Conservation (phyloP, 768 basidiomycete genomes). For the Amyloporia xantha region DNA sequence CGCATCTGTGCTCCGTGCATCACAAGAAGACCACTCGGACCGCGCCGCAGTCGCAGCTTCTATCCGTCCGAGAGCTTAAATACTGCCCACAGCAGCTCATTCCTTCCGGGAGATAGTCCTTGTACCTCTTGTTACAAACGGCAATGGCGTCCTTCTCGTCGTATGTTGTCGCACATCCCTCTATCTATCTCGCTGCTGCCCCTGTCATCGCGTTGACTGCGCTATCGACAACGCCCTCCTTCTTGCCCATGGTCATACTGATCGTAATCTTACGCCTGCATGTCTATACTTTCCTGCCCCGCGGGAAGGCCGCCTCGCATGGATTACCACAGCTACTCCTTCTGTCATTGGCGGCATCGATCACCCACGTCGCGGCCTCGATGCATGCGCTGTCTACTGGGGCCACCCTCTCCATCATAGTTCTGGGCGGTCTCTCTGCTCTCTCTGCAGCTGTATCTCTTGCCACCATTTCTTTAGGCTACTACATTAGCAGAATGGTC, state of each 20-base stretch:
- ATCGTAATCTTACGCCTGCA: constrained; percentile 23
- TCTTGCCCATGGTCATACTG: constrained; percentile 23
- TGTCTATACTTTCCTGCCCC: constrained; percentile 12
- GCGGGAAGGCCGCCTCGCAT: constrained; percentile 4
- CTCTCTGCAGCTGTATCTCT: constrained; percentile 31
- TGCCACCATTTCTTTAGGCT: constrained; percentile 28
- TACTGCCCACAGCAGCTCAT: too few species aligned
- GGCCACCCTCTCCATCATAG: constrained; percentile 38
- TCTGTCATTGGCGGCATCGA: constrained; percentile 21
- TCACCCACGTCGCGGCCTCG: constrained; percentile 24
- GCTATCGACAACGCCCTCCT: constrained; percentile 24
- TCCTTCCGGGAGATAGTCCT: too few species aligned
- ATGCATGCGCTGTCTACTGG: constrained; percentile 46
- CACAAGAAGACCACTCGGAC: too few species aligned
- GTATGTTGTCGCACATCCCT: constrained; percentile 4
- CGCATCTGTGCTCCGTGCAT: too few species aligned
- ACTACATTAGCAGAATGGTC: constrained; percentile 33
- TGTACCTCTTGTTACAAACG: too few species aligned
- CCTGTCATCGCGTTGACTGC: constrained; percentile 19
- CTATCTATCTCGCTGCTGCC: constrained; percentile 6
- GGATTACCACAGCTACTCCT: constrained; percentile 14
- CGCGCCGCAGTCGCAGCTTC: too few species aligned
- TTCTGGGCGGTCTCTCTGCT: constrained; percentile 36
- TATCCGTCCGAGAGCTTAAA: too few species aligned
- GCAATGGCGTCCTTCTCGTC: constrained; percentile 1